Conservation (phyloP, 2,329 filamentous ascomycete genomes). For the Sclerotinia glacialis region DNA sequence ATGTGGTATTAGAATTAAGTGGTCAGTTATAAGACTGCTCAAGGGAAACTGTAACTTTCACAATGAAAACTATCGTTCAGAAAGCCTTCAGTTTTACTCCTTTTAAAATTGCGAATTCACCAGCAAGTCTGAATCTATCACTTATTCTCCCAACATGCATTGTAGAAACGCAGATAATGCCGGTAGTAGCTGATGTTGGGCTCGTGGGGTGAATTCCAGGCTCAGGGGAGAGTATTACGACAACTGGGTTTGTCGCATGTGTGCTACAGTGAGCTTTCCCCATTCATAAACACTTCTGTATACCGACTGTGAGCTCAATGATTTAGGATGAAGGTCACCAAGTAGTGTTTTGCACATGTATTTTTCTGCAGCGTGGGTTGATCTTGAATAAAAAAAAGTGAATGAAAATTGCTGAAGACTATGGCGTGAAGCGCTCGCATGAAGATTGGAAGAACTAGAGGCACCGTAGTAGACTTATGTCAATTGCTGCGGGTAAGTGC, state of each 20-base stretch:
- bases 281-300: too few species aligned
- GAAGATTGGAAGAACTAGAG: slow-evolving; percentile 7
- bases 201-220: too few species aligned
- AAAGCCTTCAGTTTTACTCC: too few species aligned
- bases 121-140: too few species aligned
- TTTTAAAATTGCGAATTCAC: background rate
- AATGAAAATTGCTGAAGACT: slow-evolving; percentile 3
- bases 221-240: too few species aligned
- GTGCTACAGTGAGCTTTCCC: too few species aligned
- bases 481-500: background rate
- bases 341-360: background rate
- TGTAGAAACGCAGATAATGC: too few species aligned
- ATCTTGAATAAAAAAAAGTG: background rate
- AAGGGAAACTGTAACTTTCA: background rate
- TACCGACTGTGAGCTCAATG: background rate
- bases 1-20: background rate
- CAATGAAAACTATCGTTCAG: too few species aligned
- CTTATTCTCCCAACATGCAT: too few species aligned
- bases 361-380: background rate
- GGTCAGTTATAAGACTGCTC: background rate
- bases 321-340: background rate
- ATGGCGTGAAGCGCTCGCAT: background rate
- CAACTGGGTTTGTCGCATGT: too few species aligned
- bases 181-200: too few species aligned
- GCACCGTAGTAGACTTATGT: background rate